Base-by-base conservation (phyloP, 2,329 filamentous ascomycete species). In the Talaromyces sp. region DNA sequence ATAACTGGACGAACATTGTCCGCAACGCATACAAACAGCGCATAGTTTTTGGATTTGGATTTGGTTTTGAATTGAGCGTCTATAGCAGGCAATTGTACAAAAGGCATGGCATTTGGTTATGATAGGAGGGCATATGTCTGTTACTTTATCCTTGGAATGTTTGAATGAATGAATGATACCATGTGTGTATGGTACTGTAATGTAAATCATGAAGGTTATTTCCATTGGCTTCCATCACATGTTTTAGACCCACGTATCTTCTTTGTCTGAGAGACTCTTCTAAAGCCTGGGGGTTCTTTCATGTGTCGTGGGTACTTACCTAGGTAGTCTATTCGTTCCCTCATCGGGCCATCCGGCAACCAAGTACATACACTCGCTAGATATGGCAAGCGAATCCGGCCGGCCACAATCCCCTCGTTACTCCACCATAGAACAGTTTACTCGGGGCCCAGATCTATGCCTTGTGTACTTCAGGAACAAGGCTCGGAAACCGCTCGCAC, bases 61-160 rank as follows among this genome's bases (percentile, higher is more conserved):
- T 65, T 61, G n/a, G n/a, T 13, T 31, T 11, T 62, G 34, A 29
- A 59, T 54, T 61, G 43, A 61, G 59, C 59, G 45, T 45, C 31
- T 53, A 25, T 25, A 63, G 61, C 61, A 63, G 40, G 61, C 61
- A 49, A 40, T 56, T 63, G 61, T 58, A 63, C 53, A 63, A 63
- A 63, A 58, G 17, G 56, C 36, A 31, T 59, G 36, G 36, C 56
- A 59, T 45, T 59, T 40, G 36, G n/a, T 51, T 38, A 25, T 34
- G 43, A 34, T 25, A 47, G n/a, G 29, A 56, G 36, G 53, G 53
- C n/a, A 56, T 36, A 56, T 56, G 53, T 56, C 53, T 36, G 53
- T 38, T 25, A 38, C 13, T 11, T 25, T 56, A 25, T 38, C 7
- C 11, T 47, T 47, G 22, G 43, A 3, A 45, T 45, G 45, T 22